Evolutionary conservation across 441 rosid genomes (phyloP), one percentile per base, ranked within the genome.

Genomic region (Raphanus hybrid): DNA sequence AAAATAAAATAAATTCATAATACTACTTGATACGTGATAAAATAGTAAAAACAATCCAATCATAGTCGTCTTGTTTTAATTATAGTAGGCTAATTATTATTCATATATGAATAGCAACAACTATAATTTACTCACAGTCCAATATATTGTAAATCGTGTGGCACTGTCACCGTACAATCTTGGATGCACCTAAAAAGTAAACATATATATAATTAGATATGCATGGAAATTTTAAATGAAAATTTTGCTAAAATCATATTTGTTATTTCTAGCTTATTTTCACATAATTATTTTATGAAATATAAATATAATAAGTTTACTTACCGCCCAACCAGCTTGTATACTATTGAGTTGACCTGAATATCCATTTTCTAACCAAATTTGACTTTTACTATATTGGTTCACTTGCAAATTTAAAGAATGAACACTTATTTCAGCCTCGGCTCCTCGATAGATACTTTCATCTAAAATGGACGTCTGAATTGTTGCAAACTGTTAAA

Each of bases 321-420:
- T 69, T 52, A 76, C 70, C 3, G 70, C 64, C 79, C 74, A 76
- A 52, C 79, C 79, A 62, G 39, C 75, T 69, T 76, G 75, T 35
- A 76, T 62, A 63, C 70, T 76, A 62, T 76, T 76, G 58, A 69
- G 14, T 75, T 75, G 69, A 35, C 0, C 26, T 50, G 0, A 6
- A 68, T 20, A 55, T 50, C 79, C 79, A 69, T 76, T 76, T 34
- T 76, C 79, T 35, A 76, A 4, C 79, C 74, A 76, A 0, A 76
- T 76, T 69, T 76, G 64, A 69, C 79, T 62, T 62, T 75, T 75
- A 62, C 79, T 76, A n/a, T 10, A 35, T 37, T 76, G 70, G 9
- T 26, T 3, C 8, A 2, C 12, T 69, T 8, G 11, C 64, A 76
- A 62, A 0, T 76, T 34, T 20, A 76, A 52, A 10, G 34, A 12